These are phyloP conservation scores for Cadophora malorum DNA, from an alignment of 2,329 filamentous ascomycete genomes.

Conservation along the genomic window DNA sequence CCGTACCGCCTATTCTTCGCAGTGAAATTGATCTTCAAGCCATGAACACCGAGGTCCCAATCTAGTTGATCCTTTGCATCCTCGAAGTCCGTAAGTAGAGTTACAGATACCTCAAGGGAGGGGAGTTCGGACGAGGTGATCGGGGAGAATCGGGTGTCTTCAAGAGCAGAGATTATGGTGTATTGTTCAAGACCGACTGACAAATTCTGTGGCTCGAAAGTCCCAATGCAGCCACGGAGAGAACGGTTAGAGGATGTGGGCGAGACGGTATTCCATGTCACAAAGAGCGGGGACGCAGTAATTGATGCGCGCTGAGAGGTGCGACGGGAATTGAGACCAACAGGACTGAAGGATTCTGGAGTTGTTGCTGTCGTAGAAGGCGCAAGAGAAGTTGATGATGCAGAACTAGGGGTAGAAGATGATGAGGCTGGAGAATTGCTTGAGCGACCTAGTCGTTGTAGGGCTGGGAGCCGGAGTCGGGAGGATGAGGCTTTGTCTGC, in stretches of 20 bases:
- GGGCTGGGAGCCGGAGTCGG: slow-evolving; percentile 31
- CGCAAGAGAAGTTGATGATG: slow-evolving; percentile 31
- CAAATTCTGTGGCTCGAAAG: slow-evolving; percentile 81
- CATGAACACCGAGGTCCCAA: slow-evolving; percentile 87
- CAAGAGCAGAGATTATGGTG: slow-evolving; percentile 77
- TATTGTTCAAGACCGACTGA: slow-evolving; percentile 77
- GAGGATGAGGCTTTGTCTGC: slow-evolving; percentile 24
- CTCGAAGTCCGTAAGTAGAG: slow-evolving; percentile 87
- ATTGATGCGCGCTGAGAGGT: slow-evolving; percentile 40
- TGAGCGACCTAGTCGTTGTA: slow-evolving; percentile 27
- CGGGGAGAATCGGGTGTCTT: slow-evolving; percentile 67
- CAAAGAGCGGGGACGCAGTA: slow-evolving; percentile 78
- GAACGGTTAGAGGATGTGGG: slow-evolving; percentile 51
- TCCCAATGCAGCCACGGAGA: slow-evolving; percentile 94
- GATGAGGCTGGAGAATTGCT: slow-evolving; percentile 27
- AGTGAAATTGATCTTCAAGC: slow-evolving; percentile 85
- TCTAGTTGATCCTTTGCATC: slow-evolving; percentile 74
- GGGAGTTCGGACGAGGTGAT: slow-evolving; percentile 61
- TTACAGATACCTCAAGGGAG: slow-evolving; percentile 70
- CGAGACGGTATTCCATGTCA: slow-evolving; percentile 81
- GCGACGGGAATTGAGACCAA: slow-evolving; percentile 33
- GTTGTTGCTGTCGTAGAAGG: slow-evolving; percentile 48
- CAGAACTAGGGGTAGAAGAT: slow-evolving; percentile 31
- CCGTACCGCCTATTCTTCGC: slow-evolving; percentile 76
- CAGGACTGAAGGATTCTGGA: slow-evolving; percentile 50